These are phyloP conservation scores for Coprinopsis strossmayeri DNA, from an alignment of 768 basidiomycete species.

Conservation along the genomic window DNA sequence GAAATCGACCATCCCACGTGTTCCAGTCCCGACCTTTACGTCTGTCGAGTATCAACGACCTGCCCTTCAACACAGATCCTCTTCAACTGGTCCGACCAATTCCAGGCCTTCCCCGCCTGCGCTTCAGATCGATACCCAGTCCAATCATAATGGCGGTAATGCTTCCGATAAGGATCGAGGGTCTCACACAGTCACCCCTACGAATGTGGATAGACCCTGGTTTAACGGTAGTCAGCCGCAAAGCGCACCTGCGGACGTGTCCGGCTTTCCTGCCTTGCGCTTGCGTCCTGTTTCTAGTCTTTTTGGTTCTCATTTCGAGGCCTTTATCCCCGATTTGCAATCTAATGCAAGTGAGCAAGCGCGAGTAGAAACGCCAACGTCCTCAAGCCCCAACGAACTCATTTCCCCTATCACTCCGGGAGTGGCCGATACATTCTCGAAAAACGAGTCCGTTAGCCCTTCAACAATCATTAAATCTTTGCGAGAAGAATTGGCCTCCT, in stretches of 20 bases:
- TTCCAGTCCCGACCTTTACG: not conserved
- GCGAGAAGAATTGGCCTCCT: conserved; percentile 52
- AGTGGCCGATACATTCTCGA: conserved; percentile 1
- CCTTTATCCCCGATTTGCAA: conserved; percentile 31
- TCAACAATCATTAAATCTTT: conserved; percentile 39
- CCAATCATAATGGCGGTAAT: conserved; percentile 18
- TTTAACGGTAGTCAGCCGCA: conserved; percentile 29
- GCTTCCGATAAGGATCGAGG: conserved; percentile 17
- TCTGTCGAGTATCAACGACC: not conserved
- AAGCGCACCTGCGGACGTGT: conserved; percentile 60
- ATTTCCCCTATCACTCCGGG: conserved; percentile 21
- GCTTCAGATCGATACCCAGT: conserved; percentile 35
- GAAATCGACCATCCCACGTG: conserved; percentile 25
- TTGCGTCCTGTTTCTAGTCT: conserved; percentile 71
- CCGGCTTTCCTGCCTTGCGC: conserved; percentile 60
- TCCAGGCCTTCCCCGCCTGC: conserved; percentile 32
- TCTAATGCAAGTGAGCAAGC: conserved; percentile 14
- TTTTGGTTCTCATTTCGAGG: conserved; percentile 66
- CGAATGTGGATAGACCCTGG: conserved; percentile 19
- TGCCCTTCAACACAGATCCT: not conserved
- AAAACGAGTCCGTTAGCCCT: not conserved
- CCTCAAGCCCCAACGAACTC: conserved; percentile 15
- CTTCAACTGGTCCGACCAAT: conserved; percentile 12
- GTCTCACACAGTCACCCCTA: conserved; percentile 16
- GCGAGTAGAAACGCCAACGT: conserved; percentile 44